Percentiles rank a stretch among this genome's conserved stretches.
These are phyloP conservation scores for Benincasa hispida DNA, from an alignment of 306 rosid species.

Conservation along the genomic window DNA sequence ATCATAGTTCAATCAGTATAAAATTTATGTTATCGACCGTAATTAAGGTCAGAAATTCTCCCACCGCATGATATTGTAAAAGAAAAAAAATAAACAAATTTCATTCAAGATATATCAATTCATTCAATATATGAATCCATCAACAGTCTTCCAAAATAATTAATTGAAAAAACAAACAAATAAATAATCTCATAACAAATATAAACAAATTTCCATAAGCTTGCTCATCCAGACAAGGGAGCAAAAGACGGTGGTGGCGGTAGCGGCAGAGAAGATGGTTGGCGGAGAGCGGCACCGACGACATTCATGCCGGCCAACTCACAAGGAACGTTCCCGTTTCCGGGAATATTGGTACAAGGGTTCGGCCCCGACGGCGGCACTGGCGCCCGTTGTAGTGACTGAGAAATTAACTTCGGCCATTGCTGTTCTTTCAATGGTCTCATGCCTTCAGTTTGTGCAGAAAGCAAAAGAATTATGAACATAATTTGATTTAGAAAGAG, in stretches of 20 bases:
- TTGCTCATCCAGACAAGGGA: background rate
- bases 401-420: constrained; percentile 19
- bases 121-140: background rate
- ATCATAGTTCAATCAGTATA: too few relatives aligned
- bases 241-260: background rate
- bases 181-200: background rate
- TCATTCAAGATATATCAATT: background rate
- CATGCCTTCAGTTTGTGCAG: background rate
- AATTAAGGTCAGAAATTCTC: too few relatives aligned
- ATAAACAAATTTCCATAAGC: background rate
- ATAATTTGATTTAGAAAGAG: background rate
- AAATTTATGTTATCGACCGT: too few relatives aligned
- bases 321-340: background rate
- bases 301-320: background rate
- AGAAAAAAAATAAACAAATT: too few relatives aligned
- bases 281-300: background rate
- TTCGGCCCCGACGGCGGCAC: background rate
- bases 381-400: constrained; percentile 26
- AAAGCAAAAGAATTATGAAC: background rate
- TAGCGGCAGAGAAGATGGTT: background rate
- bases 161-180: background rate
- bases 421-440: constrained; percentile 8
- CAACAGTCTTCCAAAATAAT: background rate
- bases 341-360: background rate
- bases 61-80: too few relatives aligned